Percentiles rank a stretch among this genome's conserved stretches.
Evolutionary conservation across 192 early-diverging fungal genomes (phyloP).

Genomic region (Linnemannia elongata): DNA sequence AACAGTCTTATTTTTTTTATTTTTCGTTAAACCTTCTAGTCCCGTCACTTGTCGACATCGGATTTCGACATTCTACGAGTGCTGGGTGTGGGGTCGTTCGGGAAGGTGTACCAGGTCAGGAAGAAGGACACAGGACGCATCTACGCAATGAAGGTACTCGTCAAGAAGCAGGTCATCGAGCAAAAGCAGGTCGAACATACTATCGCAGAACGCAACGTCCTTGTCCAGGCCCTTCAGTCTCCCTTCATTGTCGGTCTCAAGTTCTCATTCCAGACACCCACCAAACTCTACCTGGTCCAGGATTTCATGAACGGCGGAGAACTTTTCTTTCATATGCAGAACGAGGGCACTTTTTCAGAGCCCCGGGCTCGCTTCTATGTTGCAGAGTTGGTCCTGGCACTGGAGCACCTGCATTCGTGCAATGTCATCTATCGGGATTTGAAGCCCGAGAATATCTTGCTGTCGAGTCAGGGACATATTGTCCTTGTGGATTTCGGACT

Average conservation of each 20-base stretch:
- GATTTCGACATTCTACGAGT: conserved; percentile 81
- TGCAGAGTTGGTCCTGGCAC: conserved; percentile 75
- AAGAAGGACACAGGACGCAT: conserved; percentile 86
- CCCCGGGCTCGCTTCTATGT: conserved; percentile 77
- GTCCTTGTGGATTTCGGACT: conserved; percentile 84
- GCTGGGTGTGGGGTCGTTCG: conserved; percentile 84
- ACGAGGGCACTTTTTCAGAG: conserved; percentile 73
- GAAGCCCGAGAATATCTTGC: conserved; percentile 79
- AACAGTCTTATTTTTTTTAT: conserved; percentile 15
- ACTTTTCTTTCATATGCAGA: conserved; percentile 82
- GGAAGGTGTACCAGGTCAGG: conserved; percentile 84
- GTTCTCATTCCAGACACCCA: conserved; percentile 82
- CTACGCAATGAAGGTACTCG: conserved; percentile 88
- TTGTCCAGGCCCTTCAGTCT: conserved; percentile 70
- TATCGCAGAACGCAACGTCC: conserved; percentile 81
- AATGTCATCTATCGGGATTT: conserved; percentile 82
- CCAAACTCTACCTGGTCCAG: conserved; percentile 83
- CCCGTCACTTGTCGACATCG: conserved; percentile 56
- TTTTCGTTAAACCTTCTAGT: conserved; percentile 25
- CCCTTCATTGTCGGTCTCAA: conserved; percentile 85
- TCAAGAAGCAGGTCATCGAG: conserved; percentile 80
- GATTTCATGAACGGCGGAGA: conserved; percentile 89
- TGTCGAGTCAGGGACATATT: conserved; percentile 79
- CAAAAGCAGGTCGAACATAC: conserved; percentile 83
- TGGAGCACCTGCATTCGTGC: conserved; percentile 77